These are phyloP conservation scores for Scopulariopsis brevicaulis DNA, from an alignment of 2,329 filamentous ascomycete genomes.

Conservation along the genomic window DNA sequence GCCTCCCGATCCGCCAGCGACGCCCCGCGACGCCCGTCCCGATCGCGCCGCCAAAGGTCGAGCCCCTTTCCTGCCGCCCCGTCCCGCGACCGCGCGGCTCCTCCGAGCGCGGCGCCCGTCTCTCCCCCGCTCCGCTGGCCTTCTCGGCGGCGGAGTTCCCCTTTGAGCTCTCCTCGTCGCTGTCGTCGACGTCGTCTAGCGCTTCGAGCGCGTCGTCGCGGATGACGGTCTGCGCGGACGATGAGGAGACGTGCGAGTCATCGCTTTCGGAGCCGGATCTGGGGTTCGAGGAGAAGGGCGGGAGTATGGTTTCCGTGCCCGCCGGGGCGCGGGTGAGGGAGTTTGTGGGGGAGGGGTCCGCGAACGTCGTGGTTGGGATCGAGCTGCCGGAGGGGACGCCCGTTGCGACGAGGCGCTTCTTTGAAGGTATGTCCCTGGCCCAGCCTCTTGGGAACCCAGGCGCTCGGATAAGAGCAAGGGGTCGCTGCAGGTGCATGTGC, in stretches of 20 bases:
- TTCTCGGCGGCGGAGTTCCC: neutral
- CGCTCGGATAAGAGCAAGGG: neutral
- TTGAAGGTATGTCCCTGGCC: constrained; percentile 21
- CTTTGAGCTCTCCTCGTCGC: neutral
- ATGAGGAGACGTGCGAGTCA: constrained; percentile 3
- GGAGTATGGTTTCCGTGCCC: constrained; percentile 4
- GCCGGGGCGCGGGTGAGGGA: constrained; percentile 8
- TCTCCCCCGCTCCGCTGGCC: neutral
- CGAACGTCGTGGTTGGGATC: constrained; percentile 64
- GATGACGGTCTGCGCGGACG: neutral
- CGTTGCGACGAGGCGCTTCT: constrained; percentile 13
- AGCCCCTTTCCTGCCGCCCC: neutral
- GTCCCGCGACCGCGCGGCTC: neutral
- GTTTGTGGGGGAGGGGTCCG: constrained; percentile 57
- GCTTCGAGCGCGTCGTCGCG: neutral
- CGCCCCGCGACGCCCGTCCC: neutral
- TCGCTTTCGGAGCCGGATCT: constrained; percentile 1
- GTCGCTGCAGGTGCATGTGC: neutral
- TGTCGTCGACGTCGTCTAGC: neutral
- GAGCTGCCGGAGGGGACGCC: constrained; percentile 22
- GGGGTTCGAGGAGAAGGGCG: neutral
- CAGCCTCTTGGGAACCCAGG: neutral
- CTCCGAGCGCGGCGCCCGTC: neutral
- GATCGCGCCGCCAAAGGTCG: neutral
- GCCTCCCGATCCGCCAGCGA: neutral